These are phyloP conservation scores for Thymus quinquecostatus DNA, from an alignment of 257 asterid species.

Conservation along the genomic window DNA sequence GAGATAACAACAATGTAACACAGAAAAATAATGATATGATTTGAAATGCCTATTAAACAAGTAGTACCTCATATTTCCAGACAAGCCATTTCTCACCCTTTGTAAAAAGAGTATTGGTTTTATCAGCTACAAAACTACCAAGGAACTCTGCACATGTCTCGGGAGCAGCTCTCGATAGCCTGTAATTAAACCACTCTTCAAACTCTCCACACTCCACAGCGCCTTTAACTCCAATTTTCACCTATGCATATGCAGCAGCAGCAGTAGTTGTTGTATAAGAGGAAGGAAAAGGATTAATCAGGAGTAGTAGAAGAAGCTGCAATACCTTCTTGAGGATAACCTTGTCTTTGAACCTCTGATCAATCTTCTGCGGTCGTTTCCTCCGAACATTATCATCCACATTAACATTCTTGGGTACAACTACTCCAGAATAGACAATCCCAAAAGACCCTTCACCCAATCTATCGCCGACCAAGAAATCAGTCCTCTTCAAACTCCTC, in stretches of 20 bases:
- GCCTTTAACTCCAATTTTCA: constrained; percentile 84
- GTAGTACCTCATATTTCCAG: constrained; percentile 96
- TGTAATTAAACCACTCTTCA: constrained; percentile 95
- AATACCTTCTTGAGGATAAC: constrained; percentile 90
- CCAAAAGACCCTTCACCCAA: constrained; percentile 97
- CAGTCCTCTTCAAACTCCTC: constrained; percentile 68
- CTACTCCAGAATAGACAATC: constrained; percentile 79
- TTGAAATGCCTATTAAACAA: constrained; percentile 13
- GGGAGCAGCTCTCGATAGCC: constrained; percentile 94
- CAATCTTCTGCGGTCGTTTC: constrained; percentile 40
- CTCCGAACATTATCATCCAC: constrained; percentile 50
- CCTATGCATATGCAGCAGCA: constrained; percentile 41
- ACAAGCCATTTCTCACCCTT: constrained; percentile 99
- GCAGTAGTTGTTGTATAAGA: too few relatives aligned
- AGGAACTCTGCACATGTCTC: constrained; percentile 96
- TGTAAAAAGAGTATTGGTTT: constrained; percentile 59
- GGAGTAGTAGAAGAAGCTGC: too few relatives aligned
- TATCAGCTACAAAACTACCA: constrained; percentile 82
- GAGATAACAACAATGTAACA: too few relatives aligned
- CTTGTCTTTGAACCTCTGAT: constrained; percentile 66
- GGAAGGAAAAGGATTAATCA: too few relatives aligned
- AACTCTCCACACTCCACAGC: constrained; percentile 90
- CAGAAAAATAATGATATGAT: neutral
- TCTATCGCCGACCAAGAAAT: constrained; percentile 77
- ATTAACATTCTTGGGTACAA: constrained; percentile 72